Base-by-base conservation (phyloP, 2,329 filamentous ascomycete genomes). In the Microsporum audouinii region DNA sequence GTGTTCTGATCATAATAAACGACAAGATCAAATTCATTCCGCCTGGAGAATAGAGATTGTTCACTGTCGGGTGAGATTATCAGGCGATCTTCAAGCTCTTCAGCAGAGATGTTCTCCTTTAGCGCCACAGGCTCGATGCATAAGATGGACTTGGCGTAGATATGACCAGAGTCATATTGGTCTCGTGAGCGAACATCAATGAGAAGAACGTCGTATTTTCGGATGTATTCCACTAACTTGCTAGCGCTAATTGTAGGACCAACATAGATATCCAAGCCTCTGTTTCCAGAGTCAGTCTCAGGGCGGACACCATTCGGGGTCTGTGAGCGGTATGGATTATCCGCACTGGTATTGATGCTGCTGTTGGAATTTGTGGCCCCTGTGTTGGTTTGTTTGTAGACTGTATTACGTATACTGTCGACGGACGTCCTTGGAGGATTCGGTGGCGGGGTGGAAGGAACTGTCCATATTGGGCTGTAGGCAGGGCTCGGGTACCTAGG, bases 101-200 rank as follows among this genome's bases (percentile, higher is more conserved):
- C 83, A 1, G 82, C 84, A 14, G 84, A 87, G 66, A 84, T 79
- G 36, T 83, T 86, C 51, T 86, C 82, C 60, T 88, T 83, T 56
- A 90, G 73, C 7, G 87, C 82, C 51, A 95, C 82, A 29, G 91
- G 90, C 68, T 99, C 94, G 63, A 99, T 83, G 72, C 94, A 99
- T 51, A 99, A 89, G 43, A 91, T 88, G 4, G 84, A 86, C 61
- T 86, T 86, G 4, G 88, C 85, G 77, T 88, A 88, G 65, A 99
- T 91, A 71, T 99, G 94, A 0, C 94, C 94, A 56, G 87, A 81
- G 66, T 97, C 90, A 70, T 89, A 99, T 6, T 88, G 83, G 59
- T 88, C 84, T 31, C 94, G 85, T 61, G 83, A 78, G 43, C 94
- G 86, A 47, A 96, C 84, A 72, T 99, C 94, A 65, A 99, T 90